Evolutionary conservation across 2,329 filamentous ascomycete genomes (phyloP), one percentile per base, ranked within the genome.

Genomic region (Sclerotinia trifoliorum): DNA sequence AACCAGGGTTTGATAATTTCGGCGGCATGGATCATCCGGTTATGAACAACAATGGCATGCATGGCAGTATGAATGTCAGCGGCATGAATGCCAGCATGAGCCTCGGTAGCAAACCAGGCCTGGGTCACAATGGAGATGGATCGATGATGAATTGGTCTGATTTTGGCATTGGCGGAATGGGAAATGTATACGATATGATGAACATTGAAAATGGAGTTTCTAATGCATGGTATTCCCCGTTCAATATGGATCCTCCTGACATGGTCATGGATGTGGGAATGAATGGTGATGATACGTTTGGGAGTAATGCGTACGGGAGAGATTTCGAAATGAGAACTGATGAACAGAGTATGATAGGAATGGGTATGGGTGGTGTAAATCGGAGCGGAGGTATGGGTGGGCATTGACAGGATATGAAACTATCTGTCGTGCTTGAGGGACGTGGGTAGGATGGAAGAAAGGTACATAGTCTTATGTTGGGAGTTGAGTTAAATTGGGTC

Each of bases 181-280:
- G 58, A 51, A 62, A 62, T 51, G 44, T 32, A 11, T 62, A 35
- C n/a, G 58, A 51, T 39, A n/a, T 35, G 19, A 35, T 62, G 46
- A 15, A 46, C n/a, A 29, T 62, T 26, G 44, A 62, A n/a, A 35
- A 49, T 3, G 44, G 29, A 24, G n/a, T 57, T n/a, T 4, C 55
- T 15, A 90, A 89, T 65, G 92, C 91, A 6, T 98, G 94, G 92
- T 96, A 96, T 78, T 88, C 96, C 82, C 93, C 94, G 1, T 96
- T 97, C 79, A 96, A 96, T 77, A 88, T 96, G 79, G 91, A 95
- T 69, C 91, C 93, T 26, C 88, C 91, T 0, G 86, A 88, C 68
- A 79, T 86, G 54, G 80, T 81, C 8, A 19, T 35, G 26, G 54
- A 57, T 13, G 54, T 21, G 17, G 19, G 58, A 19, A 24, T 49